These are phyloP conservation scores for Hypoxylon sp. DNA, from an alignment of 2,329 filamentous ascomycete genomes.

Conservation along the genomic window DNA sequence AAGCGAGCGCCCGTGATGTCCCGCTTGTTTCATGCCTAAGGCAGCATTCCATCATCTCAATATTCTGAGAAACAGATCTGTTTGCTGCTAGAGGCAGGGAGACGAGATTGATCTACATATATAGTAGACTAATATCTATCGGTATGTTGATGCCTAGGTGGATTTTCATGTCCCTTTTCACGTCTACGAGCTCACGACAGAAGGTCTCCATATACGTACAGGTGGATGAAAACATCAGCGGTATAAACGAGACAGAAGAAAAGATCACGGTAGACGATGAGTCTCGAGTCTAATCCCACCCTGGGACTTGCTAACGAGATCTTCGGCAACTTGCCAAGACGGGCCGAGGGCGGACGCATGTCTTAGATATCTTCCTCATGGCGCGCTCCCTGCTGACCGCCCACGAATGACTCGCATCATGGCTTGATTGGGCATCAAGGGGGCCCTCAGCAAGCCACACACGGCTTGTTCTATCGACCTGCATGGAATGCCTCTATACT, in stretches of 20 bases:
- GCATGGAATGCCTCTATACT: not conserved
- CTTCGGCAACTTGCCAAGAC: not conserved
- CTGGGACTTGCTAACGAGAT: not conserved
- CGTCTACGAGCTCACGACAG: not conserved
- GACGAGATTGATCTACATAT: not conserved
- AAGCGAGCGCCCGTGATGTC: not conserved
- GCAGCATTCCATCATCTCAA: not conserved
- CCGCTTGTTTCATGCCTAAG: not conserved
- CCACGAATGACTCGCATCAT: not conserved
- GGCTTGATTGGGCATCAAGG: not conserved
- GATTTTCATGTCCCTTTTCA: not conserved
- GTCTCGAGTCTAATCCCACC: not conserved
- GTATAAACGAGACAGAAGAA: not conserved
- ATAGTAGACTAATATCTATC: not conserved
- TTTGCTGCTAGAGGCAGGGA: not conserved
- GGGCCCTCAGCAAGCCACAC: not conserved
- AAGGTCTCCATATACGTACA: not conserved
- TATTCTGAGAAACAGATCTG: not conserved
- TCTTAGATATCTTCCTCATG: slow-evolving; percentile 6
- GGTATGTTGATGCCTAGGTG: too few species aligned
- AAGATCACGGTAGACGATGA: not conserved
- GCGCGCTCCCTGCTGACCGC: not conserved
- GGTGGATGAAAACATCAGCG: not conserved
- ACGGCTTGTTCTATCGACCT: not conserved
- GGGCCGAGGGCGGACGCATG: slow-evolving; percentile 6